phyloP scores from a whole-genome alignment of 257 asterid genomes.

The Nicotiana benthamiana region DNA sequence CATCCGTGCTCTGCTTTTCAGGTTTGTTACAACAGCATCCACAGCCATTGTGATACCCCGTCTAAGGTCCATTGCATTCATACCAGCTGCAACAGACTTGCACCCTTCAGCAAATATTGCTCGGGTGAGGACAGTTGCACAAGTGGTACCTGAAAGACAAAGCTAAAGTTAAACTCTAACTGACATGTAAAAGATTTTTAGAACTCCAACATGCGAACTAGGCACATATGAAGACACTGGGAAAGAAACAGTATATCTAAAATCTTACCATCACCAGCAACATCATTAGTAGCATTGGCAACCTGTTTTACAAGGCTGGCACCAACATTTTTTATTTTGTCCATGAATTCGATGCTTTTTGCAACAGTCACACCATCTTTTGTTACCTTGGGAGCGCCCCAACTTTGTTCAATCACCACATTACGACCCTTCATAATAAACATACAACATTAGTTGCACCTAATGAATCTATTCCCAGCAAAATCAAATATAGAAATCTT shows the following conservation, averaged over 20 bases:
- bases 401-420: constrained; percentile 51
- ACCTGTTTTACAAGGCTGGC: constrained; percentile 57
- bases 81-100: constrained; percentile 65
- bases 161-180: not conserved
- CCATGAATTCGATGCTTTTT: constrained; percentile 40
- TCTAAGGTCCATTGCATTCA: constrained; percentile 61
- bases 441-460: not conserved
- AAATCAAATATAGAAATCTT: not conserved
- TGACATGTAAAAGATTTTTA: not conserved
- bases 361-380: constrained; percentile 59
- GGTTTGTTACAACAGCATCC: constrained; percentile 40
- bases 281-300: constrained; percentile 55
- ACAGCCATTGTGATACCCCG: constrained; percentile 59
- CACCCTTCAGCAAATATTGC: constrained; percentile 52
- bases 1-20: constrained; percentile 51
- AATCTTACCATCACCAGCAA: constrained; percentile 46
- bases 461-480: not conserved
- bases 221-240: not conserved
- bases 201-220: not conserved
- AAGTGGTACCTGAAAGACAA: constrained; percentile 40
- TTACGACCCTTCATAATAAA: constrained; percentile 31
- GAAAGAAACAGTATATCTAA: not conserved
- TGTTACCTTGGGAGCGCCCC: constrained; percentile 50
- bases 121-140: constrained; percentile 48
- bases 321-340: constrained; percentile 43